A percentile compares a stretch with the other conserved stretches of the same genome.
phyloP scores from a whole-genome alignment of 768 basidiomycete genomes.

The Dioszegia hungarica region DNA sequence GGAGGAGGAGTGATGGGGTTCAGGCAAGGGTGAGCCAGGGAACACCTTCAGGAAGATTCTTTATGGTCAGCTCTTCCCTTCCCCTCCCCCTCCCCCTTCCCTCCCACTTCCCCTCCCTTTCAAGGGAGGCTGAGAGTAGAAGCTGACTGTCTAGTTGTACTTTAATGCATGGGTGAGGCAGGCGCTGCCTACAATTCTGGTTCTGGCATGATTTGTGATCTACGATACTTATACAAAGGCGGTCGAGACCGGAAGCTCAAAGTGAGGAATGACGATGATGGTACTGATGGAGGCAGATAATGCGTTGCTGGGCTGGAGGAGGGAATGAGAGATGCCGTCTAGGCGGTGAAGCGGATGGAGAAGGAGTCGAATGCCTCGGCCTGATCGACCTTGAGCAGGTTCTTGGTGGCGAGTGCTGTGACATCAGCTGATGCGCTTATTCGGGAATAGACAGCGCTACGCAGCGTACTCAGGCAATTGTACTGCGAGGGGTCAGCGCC shows the following conservation, averaged over 20 bases:
- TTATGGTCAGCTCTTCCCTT: no score
- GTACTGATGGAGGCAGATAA: no score
- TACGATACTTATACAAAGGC: no score
- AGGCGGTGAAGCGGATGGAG: conserved; percentile 4
- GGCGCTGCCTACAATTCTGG: no score
- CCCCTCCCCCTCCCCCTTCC: no score
- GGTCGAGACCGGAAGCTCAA: no score
- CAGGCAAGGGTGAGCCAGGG: no score
- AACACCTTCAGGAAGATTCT: no score
- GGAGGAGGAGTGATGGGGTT: conserved; percentile 2
- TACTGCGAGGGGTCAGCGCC: conserved; percentile 21
- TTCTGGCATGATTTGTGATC: no score
- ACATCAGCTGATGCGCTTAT: neutral
- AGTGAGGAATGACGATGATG: no score
- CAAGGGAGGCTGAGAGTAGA: neutral
- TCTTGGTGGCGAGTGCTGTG: conserved; percentile 37
- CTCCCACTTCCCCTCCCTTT: no score
- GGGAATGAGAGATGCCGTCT: neutral
- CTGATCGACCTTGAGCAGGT: conserved; percentile 30
- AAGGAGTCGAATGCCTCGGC: conserved; percentile 4
- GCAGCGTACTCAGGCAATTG: conserved; percentile 36
- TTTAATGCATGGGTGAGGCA: neutral
- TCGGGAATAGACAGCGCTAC: neutral
- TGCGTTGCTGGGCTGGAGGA: no score
- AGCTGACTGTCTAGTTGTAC: neutral